Conservation (phyloP, 2,329 filamentous ascomycete species). For the Fusarium duplospermum region DNA sequence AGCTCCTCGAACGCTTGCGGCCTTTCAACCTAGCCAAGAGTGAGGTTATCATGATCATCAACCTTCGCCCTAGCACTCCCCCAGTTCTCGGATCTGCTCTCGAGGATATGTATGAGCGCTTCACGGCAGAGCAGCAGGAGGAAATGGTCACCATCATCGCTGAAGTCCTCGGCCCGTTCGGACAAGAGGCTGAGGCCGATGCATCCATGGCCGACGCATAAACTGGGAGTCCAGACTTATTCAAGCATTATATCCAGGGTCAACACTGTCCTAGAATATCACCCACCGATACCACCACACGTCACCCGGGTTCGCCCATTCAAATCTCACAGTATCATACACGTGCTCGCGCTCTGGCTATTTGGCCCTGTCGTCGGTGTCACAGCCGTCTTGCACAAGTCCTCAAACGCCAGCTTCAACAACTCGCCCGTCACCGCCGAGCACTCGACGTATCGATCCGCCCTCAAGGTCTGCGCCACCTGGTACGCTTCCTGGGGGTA, state of each 20-base stretch:
- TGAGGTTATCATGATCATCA: constrained; percentile 76
- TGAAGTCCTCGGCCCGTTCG: constrained; percentile 68
- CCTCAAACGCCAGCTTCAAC: constrained; percentile 67
- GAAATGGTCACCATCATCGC: constrained; percentile 67
- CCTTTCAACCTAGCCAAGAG: constrained; percentile 73
- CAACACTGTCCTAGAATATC: neutral
- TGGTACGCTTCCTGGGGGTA: constrained; percentile 71
- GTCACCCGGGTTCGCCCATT: neutral
- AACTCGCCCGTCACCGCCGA: constrained; percentile 71
- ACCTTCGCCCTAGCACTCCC: constrained; percentile 69
- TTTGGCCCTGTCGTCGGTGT: constrained; percentile 58
- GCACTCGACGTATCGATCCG: constrained; percentile 73
- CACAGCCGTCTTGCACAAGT: constrained; percentile 68
- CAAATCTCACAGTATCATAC: constrained; percentile 58
- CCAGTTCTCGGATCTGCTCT: constrained; percentile 71
- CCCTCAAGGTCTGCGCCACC: constrained; percentile 67
- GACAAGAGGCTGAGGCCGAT: constrained; percentile 45
- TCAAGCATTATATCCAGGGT: constrained; percentile 1
- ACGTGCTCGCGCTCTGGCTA: constrained; percentile 67
- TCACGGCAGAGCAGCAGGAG: constrained; percentile 68
- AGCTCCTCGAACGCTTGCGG: constrained; percentile 66
- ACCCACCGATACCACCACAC: neutral
- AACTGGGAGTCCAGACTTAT: constrained; percentile 37
- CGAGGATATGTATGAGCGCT: constrained; percentile 73
- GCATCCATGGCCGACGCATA: constrained; percentile 53